These are phyloP conservation scores for Imleria badia DNA, from an alignment of 768 basidiomycete genomes.

Conservation along the genomic window DNA sequence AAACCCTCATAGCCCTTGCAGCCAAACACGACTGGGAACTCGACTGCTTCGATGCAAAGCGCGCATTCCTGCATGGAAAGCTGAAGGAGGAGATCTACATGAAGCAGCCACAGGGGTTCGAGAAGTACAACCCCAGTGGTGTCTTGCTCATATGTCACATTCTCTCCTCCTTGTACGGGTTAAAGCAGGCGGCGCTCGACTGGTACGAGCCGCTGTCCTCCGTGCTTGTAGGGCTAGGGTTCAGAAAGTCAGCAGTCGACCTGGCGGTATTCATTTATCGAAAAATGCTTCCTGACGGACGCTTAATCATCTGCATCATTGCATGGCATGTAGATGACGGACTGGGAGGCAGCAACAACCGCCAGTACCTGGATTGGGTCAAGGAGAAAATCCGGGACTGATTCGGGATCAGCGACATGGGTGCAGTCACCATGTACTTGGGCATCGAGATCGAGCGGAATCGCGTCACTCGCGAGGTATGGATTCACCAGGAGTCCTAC, in stretches of 20 bases:
- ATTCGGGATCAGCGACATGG: no score
- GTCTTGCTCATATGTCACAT: neutral
- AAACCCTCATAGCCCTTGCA: neutral
- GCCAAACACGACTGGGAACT: conserved; percentile 4
- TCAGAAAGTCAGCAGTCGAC: neutral
- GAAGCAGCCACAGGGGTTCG: conserved; percentile 34
- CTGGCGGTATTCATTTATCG: neutral
- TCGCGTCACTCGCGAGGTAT: neutral
- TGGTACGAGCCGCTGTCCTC: neutral
- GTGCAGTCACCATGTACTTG: no score
- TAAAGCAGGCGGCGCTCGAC: conserved; percentile 1
- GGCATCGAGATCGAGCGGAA: neutral
- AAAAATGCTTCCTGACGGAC: accelerated
- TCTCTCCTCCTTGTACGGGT: neutral
- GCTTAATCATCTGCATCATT: conserved; percentile 8
- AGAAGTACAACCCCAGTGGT: conserved; percentile 2
- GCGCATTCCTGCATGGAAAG: neutral
- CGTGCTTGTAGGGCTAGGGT: neutral
- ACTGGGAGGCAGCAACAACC: neutral
- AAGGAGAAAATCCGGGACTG: no score
- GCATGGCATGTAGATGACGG: conserved; percentile 13
- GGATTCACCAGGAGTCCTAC: neutral
- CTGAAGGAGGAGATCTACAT: conserved; percentile 33
- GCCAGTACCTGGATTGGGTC: neutral
- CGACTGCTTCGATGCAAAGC: conserved; percentile 6